These are phyloP conservation scores for Leersia perrieri DNA, from an alignment of 176 grass and related monocot species.

Conservation along the genomic window DNA sequence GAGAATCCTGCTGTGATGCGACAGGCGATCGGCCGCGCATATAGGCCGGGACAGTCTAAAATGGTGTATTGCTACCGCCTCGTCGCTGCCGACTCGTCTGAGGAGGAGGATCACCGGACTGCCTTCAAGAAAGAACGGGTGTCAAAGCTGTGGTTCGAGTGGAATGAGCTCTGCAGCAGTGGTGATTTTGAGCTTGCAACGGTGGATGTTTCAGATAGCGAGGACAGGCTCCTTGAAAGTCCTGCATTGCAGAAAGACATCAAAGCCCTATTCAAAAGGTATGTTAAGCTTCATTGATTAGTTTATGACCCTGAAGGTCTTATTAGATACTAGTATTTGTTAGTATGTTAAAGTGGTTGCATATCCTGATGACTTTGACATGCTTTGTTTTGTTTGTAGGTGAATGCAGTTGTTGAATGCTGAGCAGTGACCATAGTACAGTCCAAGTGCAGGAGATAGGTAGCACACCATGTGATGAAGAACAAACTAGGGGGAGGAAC, in stretches of 20 bases:
- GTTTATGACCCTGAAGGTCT: not conserved
- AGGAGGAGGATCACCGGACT: slow-evolving; percentile 64
- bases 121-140: slow-evolving; percentile 63
- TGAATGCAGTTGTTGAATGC: not conserved
- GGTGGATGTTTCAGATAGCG: slow-evolving; percentile 42
- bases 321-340: not conserved
- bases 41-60: slow-evolving; percentile 69
- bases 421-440: not conserved
- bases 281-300: not conserved
- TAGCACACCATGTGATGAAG: not conserved
- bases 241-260: slow-evolving; percentile 44
- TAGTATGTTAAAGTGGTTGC: too few relatives aligned
- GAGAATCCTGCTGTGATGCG: slow-evolving; percentile 78
- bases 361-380: not conserved
- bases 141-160: slow-evolving; percentile 88
- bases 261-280: slow-evolving; percentile 62
- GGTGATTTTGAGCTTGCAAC: slow-evolving; percentile 49
- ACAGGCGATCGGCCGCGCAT: slow-evolving; percentile 72
- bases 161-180: slow-evolving; percentile 34
- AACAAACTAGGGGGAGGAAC: not conserved
- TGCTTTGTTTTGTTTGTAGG: slow-evolving; percentile 14
- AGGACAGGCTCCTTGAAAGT: slow-evolving; percentile 63
- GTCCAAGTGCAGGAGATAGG: not conserved
- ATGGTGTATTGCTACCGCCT: slow-evolving; percentile 69
- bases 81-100: slow-evolving; percentile 49